Evolutionary conservation across 2,329 filamentous ascomycete genomes (phyloP), one percentile per base, ranked within the genome.

Genomic region (Epichloe uncinata): DNA sequence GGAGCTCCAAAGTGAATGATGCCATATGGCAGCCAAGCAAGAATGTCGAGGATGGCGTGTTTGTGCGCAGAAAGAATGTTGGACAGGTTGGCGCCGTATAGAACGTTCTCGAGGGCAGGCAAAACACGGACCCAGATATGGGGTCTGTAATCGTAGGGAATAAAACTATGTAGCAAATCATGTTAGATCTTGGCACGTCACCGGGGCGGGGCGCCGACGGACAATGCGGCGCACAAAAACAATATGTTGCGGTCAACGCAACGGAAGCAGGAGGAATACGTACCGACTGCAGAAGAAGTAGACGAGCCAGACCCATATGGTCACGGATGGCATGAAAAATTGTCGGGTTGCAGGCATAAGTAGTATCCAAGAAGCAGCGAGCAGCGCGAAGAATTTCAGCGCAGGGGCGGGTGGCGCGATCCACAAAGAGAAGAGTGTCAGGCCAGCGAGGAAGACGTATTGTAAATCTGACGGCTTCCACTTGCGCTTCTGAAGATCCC

Each of bases 101-200:
- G 77, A 54, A 97, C 93, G 67, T 97, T 96, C 70, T 97, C 91
- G 55, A 97, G 79, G 16, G 91, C 88, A 4, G 91, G 91, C 36
- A 97, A 78, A 30, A 97, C 88, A 61, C 90, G 88, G 57, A 96
- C 91, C 87, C 89, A 95, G 60, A 96, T 96, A 54, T 88, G 85
- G 52, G 90, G 90, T 57, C 91, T 82, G 71, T 89, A 93, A 62
- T 91, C 85, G 57, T 82, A 79, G 37, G 88, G 85, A 58, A 96
- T 90, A 70, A 95, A 96, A 62, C 89, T 95, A 61, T 11, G 51
- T 11, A 2, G 16, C 35, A 36, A 15, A 36, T 42, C 38, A 20
- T 44, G 35, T 40, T 18, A 45, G 30, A 36, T 26, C 12, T 12
- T 26, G 26, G 43, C 11, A 9, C 16, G 15, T 13, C 4, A 18